phyloP scores from a whole-genome alignment of 805 yeast genomes.

The Wickerhamiella spandovensis region DNA sequence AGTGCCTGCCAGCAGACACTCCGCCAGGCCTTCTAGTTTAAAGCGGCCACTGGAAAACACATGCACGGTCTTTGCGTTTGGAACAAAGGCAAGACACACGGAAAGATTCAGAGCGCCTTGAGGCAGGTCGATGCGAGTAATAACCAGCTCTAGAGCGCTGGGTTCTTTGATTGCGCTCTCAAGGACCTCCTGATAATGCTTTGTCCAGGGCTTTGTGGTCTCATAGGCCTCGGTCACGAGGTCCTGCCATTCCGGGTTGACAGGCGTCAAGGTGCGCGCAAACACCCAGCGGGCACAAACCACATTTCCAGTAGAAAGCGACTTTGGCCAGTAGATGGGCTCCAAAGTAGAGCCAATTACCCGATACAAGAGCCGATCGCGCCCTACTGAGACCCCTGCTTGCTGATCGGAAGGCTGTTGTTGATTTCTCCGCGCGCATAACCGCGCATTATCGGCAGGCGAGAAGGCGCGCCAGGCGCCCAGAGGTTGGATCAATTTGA shows the following conservation, averaged over 20 bases:
- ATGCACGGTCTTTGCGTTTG: constrained; percentile 4
- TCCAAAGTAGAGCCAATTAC: constrained; percentile 14
- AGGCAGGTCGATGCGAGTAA: constrained; percentile 13
- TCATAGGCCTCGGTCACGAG: constrained; percentile 14
- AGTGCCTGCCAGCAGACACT: constrained; percentile 7
- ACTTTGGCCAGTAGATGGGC: constrained; percentile 29
- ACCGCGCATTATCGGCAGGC: constrained; percentile 24
- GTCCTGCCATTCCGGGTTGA: constrained; percentile 22
- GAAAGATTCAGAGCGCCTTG: constrained; percentile 10
- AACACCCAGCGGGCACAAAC: constrained; percentile 28
- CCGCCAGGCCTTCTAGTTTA: constrained; percentile 2
- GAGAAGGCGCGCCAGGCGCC: constrained; percentile 27
- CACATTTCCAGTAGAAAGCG: constrained; percentile 23
- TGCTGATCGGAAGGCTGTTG: constrained; percentile 2
- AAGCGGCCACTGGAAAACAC: background rate
- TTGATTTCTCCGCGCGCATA: constrained; percentile 11
- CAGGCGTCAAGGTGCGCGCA: constrained; percentile 23
- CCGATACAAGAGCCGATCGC: constrained; percentile 21
- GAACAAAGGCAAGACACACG: constrained; percentile 20
- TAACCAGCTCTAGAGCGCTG: constrained; percentile 17
- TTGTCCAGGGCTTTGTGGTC: constrained; percentile 18
- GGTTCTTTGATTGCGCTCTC: constrained; percentile 18
- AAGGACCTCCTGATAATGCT: constrained; percentile 18
- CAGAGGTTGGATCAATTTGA: constrained; percentile 19
- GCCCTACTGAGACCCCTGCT: constrained; percentile 21